Evolutionary conservation across 2,329 filamentous ascomycete species (phyloP).

Genomic region (Pseudogymnoascus pannorum): DNA sequence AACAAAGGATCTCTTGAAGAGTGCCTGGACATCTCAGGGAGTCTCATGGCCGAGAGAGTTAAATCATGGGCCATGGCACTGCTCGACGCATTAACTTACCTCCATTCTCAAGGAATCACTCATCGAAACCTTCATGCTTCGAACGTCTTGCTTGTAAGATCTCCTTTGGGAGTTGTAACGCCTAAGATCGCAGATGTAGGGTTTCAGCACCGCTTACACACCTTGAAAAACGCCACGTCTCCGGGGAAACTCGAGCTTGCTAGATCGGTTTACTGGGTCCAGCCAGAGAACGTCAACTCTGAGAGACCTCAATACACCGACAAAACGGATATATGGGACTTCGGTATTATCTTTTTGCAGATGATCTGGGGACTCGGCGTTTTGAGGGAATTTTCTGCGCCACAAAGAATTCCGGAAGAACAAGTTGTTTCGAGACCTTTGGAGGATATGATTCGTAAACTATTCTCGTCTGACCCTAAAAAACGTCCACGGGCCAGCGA

Average conservation of each 20-base stretch:
- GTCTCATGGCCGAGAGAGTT: conserved; percentile 65
- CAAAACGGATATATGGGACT: conserved; percentile 92
- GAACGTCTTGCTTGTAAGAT: conserved; percentile 72
- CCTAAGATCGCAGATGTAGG: conserved; percentile 69
- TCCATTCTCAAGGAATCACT: conserved; percentile 76
- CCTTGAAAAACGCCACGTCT: conserved; percentile 43
- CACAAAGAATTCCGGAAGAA: conserved; percentile 63
- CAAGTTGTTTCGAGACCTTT: conserved; percentile 67
- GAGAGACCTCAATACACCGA: conserved; percentile 57
- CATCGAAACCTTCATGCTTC: conserved; percentile 76
- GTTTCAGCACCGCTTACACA: conserved; percentile 62
- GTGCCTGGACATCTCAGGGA: conserved; percentile 70
- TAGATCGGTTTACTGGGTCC: conserved; percentile 71
- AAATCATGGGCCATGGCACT: conserved; percentile 89
- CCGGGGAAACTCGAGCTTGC: conserved; percentile 48
- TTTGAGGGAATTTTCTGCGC: conserved; percentile 70
- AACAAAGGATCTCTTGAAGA: conserved; percentile 79
- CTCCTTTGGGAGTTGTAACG: conserved; percentile 58
- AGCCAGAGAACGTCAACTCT: conserved; percentile 64
- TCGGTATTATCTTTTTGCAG: conserved; percentile 84
- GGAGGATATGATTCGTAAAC: conserved; percentile 70
- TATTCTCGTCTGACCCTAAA: conserved; percentile 79
- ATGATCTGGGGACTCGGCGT: conserved; percentile 86
- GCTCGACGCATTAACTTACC: conserved; percentile 78
- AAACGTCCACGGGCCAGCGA: conserved; percentile 75